Base-by-base conservation (phyloP, 169 alveolate genomes). In the Babesia ovis region DNA sequence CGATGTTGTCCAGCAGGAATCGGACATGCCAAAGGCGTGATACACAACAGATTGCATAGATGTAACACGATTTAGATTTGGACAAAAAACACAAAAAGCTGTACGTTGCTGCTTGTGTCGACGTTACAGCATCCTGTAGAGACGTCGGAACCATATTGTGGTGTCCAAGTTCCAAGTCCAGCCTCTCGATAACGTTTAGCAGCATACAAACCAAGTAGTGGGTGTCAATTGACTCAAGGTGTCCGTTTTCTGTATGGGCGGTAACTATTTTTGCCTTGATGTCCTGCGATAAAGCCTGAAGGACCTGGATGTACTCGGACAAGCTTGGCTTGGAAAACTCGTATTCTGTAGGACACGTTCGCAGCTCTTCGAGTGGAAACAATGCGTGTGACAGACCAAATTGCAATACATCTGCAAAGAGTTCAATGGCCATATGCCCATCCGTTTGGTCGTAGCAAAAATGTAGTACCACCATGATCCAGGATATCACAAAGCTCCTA, bases 241-340 rank as follows among this genome's bases (percentile, higher is more conserved):
- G 8, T 29, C 12, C 25, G 37, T 20, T 54, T 29, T 16, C 9
- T 2, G 57, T 16, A 2, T 32, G 11, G 31, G 5, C 71, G 1
- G 55, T 27, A 14, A 20, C 37, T 4, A 42, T 54, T 4, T 16
- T 53, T 1, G 62, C 31, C 23, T 27, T 9, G 46, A 31, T 48
- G 20, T 45, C 74, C 4, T 31, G n/a, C 35, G 61, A 64, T 31
- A 64, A 61, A 4, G 74, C 74, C 50, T 35, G 61, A n/a, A 64
- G 9, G 23, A 64, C 74, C 2, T 29, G 57, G 4, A 37, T 1
- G 48, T 64, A 64, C 32, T 64, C 74, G 50, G 8, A 20, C 41
- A 37, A n/a, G 51, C 61, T 64, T 5, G 4, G 0, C 31, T 4
- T 29, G 18, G 74, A 64, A 27, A 32, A 64, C 31, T 64, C 74